Percentiles rank a stretch among this genome's conserved stretches.
These are phyloP conservation scores for Candida awuae DNA, from an alignment of 805 yeast species.

Conservation along the genomic window DNA sequence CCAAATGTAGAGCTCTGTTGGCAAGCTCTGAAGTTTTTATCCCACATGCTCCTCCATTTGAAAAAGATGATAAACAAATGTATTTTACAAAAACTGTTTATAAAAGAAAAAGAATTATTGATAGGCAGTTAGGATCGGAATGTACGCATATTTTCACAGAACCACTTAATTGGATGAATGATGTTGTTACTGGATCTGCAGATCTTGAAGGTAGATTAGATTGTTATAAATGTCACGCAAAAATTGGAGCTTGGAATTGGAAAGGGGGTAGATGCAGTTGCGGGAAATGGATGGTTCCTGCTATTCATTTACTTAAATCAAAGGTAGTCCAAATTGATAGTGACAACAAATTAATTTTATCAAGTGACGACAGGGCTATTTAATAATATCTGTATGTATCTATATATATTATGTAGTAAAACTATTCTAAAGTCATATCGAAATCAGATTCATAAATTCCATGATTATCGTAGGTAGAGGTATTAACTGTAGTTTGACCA, in stretches of 20 bases:
- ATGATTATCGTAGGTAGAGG: slow-evolving; percentile 12
- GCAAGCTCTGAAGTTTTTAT: slow-evolving; percentile 59
- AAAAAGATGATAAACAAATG: slow-evolving; percentile 53
- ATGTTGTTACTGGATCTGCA: slow-evolving; percentile 32
- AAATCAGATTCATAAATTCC: slow-evolving; percentile 20
- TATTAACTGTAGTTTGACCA: slow-evolving; percentile 12
- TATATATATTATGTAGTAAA: too few relatives aligned
- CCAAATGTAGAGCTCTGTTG: slow-evolving; percentile 65
- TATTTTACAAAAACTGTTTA: slow-evolving; percentile 59
- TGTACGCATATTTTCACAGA: slow-evolving; percentile 88
- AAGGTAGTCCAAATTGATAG: slow-evolving; percentile 61
- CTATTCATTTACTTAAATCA: slow-evolving; percentile 70
- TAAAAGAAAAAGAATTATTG: slow-evolving; percentile 51
- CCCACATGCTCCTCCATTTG: slow-evolving; percentile 55
- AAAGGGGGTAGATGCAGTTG: slow-evolving; percentile 91
- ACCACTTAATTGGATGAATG: slow-evolving; percentile 88
- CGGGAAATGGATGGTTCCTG: slow-evolving; percentile 94
- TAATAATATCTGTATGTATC: neutral
- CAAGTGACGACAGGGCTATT: slow-evolving; percentile 12
- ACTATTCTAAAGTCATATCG: slow-evolving; percentile 27
- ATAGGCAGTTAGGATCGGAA: slow-evolving; percentile 46
- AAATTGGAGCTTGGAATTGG: slow-evolving; percentile 92
- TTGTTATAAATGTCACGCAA: slow-evolving; percentile 79
- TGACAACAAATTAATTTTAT: slow-evolving; percentile 11
- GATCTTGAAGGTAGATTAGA: slow-evolving; percentile 78